Base-by-base conservation (phyloP, 257 asterid genomes). In the Ligustrum vulgare region DNA sequence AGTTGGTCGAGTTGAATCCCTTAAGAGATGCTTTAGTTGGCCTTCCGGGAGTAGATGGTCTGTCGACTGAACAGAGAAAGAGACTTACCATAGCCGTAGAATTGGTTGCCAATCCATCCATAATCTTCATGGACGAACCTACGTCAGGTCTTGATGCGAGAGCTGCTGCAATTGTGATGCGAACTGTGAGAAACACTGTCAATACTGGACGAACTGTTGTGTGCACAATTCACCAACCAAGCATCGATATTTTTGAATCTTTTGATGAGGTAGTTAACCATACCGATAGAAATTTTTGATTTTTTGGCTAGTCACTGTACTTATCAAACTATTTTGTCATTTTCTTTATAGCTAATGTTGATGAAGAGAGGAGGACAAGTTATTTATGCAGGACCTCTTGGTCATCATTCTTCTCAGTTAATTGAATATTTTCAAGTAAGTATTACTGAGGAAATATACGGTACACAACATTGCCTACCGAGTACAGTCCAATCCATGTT, bases 121-220 rank as follows among this genome's bases (percentile, higher is more conserved):
- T 94, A 80, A 89, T 94, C 73, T 94, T 94, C 74, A 94, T 94
- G 98, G 97, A 94, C 73, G 98, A 94, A 81, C 98, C 98, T 8
- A 94, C 98, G 64, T 92, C 98, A 3, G 97, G 97, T 39, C 97
- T 94, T 36, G 98, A 94, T 80, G 98, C 98, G 49, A 89, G 98
- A 69, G 98, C 97, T 54, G 98, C 97, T n/a, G 98, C 98, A 71
- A 94, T 94, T 75, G 97, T 92, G 22, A 94, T 94, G 98, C 83
- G 98, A 77, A 90, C 98, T 32, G 97, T 94, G 39, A 91, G 98
- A 32, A 94, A 94, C 81, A 94, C 98, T 12, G 98, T 94, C 56
- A 94, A 94, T 80, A 93, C 97, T 7, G 97, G 98, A 76, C 87
- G 97, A 82, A 94, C 98, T 8, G 98, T 94, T 3, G 98, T 94